A percentile compares a stretch with the other conserved stretches of the same genome.
Evolutionary conservation across 139 green algal genomes (phyloP).

Genomic region (Chlamydomonas schloesseri): DNA sequence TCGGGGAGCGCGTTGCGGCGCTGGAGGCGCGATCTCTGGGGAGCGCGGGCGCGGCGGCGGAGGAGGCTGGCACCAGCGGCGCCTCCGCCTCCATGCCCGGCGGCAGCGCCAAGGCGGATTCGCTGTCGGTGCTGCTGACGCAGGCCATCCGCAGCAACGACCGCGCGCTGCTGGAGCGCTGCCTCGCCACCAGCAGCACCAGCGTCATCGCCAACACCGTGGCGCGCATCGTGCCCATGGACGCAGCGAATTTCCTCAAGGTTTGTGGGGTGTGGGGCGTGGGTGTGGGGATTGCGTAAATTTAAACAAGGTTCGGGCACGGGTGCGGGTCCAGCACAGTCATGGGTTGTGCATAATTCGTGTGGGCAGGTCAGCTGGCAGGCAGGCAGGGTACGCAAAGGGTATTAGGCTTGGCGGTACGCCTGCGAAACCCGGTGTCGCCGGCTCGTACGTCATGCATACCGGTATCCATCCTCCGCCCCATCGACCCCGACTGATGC

Average conservation of each 20-base stretch:
- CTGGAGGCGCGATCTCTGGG: constrained; percentile 46
- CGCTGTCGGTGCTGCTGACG: constrained; percentile 77
- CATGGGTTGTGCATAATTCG: too few relatives aligned
- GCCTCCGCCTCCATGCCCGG: not conserved
- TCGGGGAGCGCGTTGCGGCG: constrained; percentile 65
- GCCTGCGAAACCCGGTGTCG: too few relatives aligned
- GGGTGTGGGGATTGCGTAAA: not conserved
- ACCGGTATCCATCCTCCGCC: too few relatives aligned
- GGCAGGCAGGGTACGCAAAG: too few relatives aligned
- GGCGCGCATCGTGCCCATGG: constrained; percentile 63
- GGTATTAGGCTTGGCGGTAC: too few relatives aligned
- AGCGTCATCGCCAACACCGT: constrained; percentile 75
- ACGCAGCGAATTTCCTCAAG: constrained; percentile 69
- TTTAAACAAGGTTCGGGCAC: too few relatives aligned
- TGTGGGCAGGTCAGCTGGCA: too few relatives aligned
- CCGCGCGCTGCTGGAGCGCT: constrained; percentile 72
- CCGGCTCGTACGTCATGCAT: too few relatives aligned
- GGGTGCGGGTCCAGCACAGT: too few relatives aligned
- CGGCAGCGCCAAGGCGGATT: constrained; percentile 67
- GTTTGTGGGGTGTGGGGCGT: not conserved
- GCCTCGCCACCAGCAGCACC: constrained; percentile 55
- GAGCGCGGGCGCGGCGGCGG: not conserved
- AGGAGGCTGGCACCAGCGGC: constrained; percentile 40
- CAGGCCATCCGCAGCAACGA: constrained; percentile 75
- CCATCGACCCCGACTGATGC: too few relatives aligned